Percentiles rank a stretch among this genome's conserved stretches.
phyloP scores from a whole-genome alignment of 306 rosid genomes.

The Oemleria cerasiformis region DNA sequence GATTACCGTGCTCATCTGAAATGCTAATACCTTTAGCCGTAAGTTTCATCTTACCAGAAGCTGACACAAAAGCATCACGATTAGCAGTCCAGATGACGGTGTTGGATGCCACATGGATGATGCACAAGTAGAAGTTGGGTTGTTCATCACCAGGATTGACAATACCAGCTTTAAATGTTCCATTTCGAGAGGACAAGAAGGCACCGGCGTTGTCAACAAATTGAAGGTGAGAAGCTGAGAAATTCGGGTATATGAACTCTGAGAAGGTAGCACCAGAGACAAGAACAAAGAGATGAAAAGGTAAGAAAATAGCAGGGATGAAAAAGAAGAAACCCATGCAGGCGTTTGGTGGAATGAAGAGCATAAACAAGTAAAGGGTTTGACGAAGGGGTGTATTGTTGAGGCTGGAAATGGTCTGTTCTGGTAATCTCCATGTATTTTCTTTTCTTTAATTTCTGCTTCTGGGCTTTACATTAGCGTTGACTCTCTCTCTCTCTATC shows the following conservation, averaged over 20 bases:
- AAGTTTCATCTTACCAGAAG: slow-evolving; percentile 52
- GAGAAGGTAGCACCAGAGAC: slow-evolving; percentile 36
- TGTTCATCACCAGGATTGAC: slow-evolving; percentile 45
- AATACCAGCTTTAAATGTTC: slow-evolving; percentile 61
- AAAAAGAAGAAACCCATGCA: slow-evolving; percentile 50
- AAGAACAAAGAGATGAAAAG: slow-evolving; percentile 28
- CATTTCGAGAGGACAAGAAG: slow-evolving; percentile 61
- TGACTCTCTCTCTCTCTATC: slow-evolving; percentile 34
- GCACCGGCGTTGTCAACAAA: slow-evolving; percentile 50
- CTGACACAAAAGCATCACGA: slow-evolving; percentile 51
- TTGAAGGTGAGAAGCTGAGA: slow-evolving; percentile 51
- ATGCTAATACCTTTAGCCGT: slow-evolving; percentile 48
- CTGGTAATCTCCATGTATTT: slow-evolving; percentile 35
- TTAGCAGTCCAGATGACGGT: slow-evolving; percentile 84
- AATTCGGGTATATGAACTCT: slow-evolving; percentile 50
- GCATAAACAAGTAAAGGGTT: slow-evolving; percentile 22
- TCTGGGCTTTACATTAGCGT: slow-evolving; percentile 39
- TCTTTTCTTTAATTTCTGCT: slow-evolving; percentile 14
- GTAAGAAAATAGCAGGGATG: slow-evolving; percentile 28
- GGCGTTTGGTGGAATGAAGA: slow-evolving; percentile 32
- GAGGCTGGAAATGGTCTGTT: slow-evolving; percentile 31
- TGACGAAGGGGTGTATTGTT: slow-evolving; percentile 12
- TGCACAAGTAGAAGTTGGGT: slow-evolving; percentile 58
- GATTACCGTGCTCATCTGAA: slow-evolving; percentile 31
- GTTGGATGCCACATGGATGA: slow-evolving; percentile 64